Evolutionary conservation across 345 rosid species (phyloP).

Genomic region (Odontarrhena argentea): DNA sequence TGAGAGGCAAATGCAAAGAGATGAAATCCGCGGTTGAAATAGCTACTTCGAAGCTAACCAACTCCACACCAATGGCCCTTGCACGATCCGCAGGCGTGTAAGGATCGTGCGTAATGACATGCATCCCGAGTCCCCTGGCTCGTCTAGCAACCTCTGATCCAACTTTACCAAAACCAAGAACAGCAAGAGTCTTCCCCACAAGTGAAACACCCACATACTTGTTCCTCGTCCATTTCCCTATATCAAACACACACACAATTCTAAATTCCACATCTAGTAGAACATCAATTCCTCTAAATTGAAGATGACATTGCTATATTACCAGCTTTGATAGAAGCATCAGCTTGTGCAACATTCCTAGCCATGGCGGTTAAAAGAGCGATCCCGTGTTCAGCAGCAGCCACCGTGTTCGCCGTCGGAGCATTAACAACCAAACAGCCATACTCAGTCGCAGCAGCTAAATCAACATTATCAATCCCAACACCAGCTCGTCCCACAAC

Average conservation of each 20-base stretch:
- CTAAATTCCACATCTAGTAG: neutral
- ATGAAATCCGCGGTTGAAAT: conserved; percentile 54
- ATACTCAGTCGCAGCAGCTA: conserved; percentile 60
- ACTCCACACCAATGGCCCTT: conserved; percentile 51
- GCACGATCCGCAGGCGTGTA: conserved; percentile 62
- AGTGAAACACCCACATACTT: conserved; percentile 57
- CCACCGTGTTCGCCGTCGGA: conserved; percentile 57
- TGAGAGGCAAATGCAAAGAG: conserved; percentile 58
- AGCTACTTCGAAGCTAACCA: conserved; percentile 53
- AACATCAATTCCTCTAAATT: neutral
- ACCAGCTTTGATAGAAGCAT: conserved; percentile 68
- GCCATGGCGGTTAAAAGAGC: conserved; percentile 56
- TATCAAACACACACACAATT: conserved; percentile 11
- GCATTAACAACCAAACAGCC: conserved; percentile 63
- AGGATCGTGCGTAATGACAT: conserved; percentile 58
- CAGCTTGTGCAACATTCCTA: conserved; percentile 58
- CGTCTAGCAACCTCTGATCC: conserved; percentile 62
- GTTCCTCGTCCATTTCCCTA: conserved; percentile 56
- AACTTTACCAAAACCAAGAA: conserved; percentile 66
- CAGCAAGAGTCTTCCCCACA: conserved; percentile 56
- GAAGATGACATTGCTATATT: neutral
- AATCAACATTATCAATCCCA: conserved; percentile 59
- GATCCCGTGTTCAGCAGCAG: conserved; percentile 62
- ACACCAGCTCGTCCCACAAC: conserved; percentile 66
- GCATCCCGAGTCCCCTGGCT: conserved; percentile 58